Evolutionary conservation across 345 rosid genomes (phyloP).

Genomic region (Psidium guajava): DNA sequence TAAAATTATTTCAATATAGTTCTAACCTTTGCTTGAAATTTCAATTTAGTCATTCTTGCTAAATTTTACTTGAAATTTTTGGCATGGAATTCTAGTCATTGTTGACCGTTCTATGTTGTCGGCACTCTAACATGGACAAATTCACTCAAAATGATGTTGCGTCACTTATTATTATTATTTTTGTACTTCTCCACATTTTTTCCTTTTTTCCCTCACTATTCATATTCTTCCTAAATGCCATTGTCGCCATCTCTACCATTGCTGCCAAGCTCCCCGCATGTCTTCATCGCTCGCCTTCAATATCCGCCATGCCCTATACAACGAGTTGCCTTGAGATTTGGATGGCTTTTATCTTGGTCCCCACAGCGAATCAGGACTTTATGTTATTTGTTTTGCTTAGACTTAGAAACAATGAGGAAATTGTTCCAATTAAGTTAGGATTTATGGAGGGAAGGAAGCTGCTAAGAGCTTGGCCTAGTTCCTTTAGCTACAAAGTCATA

Average conservation of each 20-base stretch:
- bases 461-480: slow-evolving; percentile 14
- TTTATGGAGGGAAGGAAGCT: slow-evolving; percentile 8
- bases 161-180: neutral
- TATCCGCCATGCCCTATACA: neutral
- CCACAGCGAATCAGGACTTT: neutral
- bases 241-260: neutral
- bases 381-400: neutral
- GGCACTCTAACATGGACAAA: rapidly evolving
- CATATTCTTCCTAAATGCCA: neutral
- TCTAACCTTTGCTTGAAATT: too few relatives aligned
- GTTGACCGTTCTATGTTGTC: rapidly evolving
- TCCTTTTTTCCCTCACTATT: neutral
- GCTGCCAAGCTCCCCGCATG: neutral
- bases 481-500: slow-evolving; percentile 11
- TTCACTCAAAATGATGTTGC: rapidly evolving
- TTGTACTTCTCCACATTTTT: neutral
- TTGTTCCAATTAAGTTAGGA: neutral
- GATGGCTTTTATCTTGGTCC: neutral
- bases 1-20: too few relatives aligned
- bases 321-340: neutral
- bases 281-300: neutral
- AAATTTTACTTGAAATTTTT: neutral
- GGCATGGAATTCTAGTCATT: neutral
- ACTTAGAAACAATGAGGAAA: neutral
- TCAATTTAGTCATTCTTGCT: rapidly evolving